Conservation (phyloP, 306 rosid species). For the Comarum palustre region DNA sequence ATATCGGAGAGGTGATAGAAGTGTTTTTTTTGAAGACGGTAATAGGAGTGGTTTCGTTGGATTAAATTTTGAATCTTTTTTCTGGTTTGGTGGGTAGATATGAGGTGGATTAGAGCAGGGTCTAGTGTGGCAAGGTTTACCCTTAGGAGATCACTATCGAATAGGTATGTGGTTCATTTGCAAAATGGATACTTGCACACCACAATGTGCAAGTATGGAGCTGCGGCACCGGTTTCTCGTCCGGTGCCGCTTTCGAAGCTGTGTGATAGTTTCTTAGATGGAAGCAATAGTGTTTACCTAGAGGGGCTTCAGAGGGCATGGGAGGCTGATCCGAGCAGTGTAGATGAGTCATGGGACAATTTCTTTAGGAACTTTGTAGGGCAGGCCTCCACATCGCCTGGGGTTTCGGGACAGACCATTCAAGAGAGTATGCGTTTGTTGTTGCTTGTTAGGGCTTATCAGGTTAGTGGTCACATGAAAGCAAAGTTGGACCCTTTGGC, state of each 20-base stretch:
- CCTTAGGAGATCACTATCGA: constrained; percentile 50
- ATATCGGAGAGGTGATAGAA: no score
- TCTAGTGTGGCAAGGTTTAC: constrained; percentile 66
- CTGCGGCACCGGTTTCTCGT: constrained; percentile 65
- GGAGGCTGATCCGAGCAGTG: constrained; percentile 93
- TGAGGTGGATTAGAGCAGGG: constrained; percentile 92
- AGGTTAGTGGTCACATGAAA: constrained; percentile 95
- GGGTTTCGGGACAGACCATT: constrained; percentile 89
- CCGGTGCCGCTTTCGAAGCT: constrained; percentile 79
- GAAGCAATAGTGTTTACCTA: constrained; percentile 84
- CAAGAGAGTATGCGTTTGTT: constrained; percentile 96
- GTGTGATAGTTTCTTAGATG: constrained; percentile 86
- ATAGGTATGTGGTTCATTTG: constrained; percentile 40
- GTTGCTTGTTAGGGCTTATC: constrained; percentile 87
- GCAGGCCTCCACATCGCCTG: constrained; percentile 71
- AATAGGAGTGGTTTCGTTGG: no score
- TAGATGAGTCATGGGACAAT: constrained; percentile 96
- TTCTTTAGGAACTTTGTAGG: constrained; percentile 96
- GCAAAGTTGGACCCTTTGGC: constrained; percentile 79
- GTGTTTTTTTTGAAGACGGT: no score
- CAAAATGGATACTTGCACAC: constrained; percentile 55
- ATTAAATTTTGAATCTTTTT: background rate
- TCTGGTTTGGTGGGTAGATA: constrained; percentile 27
- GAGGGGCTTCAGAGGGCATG: constrained; percentile 98
- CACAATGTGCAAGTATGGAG: constrained; percentile 48